Percentiles rank a stretch among this genome's conserved stretches.
Evolutionary conservation across 2,329 filamentous ascomycete genomes (phyloP).

Genomic region (Trichoderma polysporum): DNA sequence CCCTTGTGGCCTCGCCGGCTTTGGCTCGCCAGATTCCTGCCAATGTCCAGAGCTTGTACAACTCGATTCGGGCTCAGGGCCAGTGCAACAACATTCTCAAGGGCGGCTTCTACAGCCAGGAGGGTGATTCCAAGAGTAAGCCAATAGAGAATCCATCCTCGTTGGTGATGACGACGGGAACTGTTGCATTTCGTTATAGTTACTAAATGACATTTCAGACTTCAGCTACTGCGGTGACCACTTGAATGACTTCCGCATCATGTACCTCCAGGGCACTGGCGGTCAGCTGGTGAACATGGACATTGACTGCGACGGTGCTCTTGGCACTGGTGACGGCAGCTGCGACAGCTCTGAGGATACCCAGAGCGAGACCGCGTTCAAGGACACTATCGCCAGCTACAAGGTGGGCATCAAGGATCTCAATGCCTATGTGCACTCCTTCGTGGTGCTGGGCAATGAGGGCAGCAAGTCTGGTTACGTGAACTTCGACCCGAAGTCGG

Average conservation of each 20-base stretch:
- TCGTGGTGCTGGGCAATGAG: constrained; percentile 55
- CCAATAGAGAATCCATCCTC: neutral
- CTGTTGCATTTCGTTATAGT: neutral
- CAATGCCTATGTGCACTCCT: constrained; percentile 52
- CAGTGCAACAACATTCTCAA: constrained; percentile 33
- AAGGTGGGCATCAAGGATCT: constrained; percentile 43
- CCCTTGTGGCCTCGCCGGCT: constrained; percentile 15
- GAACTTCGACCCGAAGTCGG: constrained; percentile 41
- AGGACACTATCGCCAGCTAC: constrained; percentile 37
- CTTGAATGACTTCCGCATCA: constrained; percentile 35
- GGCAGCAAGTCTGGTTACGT: constrained; percentile 34
- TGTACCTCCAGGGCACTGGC: constrained; percentile 46
- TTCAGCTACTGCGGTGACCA: constrained; percentile 44
- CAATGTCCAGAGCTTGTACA: constrained; percentile 34
- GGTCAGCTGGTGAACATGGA: constrained; percentile 30
- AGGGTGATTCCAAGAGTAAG: constrained; percentile 30
- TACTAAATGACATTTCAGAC: neutral
- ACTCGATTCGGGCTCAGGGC: constrained; percentile 31
- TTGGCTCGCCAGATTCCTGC: constrained; percentile 27
- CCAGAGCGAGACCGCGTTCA: constrained; percentile 47
- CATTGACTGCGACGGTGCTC: constrained; percentile 56
- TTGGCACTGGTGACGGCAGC: constrained; percentile 31
- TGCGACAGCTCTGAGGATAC: constrained; percentile 45
- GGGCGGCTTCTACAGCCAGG: constrained; percentile 34
- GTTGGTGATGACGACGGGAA: too few relatives aligned